Percentiles rank a stretch among this genome's conserved stretches.
phyloP scores from a whole-genome alignment of 768 basidiomycete genomes.

The Nevesoporus exiguus region DNA sequence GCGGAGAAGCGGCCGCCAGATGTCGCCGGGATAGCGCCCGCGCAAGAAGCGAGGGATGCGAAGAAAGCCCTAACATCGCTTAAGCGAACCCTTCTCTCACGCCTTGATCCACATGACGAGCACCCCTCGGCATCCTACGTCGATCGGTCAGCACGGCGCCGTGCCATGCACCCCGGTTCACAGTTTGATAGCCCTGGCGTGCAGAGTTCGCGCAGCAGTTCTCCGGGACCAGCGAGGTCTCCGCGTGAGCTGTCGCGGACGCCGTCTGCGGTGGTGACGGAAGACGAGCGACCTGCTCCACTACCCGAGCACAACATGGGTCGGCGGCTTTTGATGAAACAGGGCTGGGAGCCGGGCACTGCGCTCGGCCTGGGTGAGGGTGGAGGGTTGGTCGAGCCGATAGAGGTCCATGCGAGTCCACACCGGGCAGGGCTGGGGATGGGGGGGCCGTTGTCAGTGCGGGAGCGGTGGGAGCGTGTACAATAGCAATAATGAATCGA shows the following conservation, averaged over 20 bases:
- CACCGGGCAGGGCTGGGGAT: slow-evolving; percentile 58
- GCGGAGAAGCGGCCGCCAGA: slow-evolving; percentile 25
- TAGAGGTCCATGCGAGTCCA: slow-evolving; percentile 43
- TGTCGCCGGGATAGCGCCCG: slow-evolving; percentile 2
- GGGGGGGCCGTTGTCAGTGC: not conserved
- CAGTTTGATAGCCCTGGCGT: slow-evolving; percentile 54
- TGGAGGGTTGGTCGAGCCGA: slow-evolving; percentile 52
- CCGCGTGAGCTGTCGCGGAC: no score
- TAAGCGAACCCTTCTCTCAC: slow-evolving; percentile 59
- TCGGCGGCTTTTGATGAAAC: slow-evolving; percentile 62
- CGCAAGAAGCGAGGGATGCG: slow-evolving; percentile 41
- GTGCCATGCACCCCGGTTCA: slow-evolving; percentile 53
- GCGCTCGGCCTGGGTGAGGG: slow-evolving; percentile 24
- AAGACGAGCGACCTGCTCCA: slow-evolving; percentile 32
- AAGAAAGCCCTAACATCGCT: slow-evolving; percentile 66
- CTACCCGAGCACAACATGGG: slow-evolving; percentile 61
- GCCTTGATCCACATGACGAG: slow-evolving; percentile 35
- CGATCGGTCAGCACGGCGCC: slow-evolving; percentile 70
- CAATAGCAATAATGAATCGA: not conserved
- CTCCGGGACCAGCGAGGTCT: slow-evolving; percentile 12
- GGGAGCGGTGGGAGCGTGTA: slow-evolving; percentile 33
- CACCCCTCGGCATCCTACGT: slow-evolving; percentile 39
- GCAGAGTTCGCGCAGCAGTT: slow-evolving; percentile 23
- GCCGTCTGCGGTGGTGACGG: no score
- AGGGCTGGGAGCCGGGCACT: slow-evolving; percentile 72